These are phyloP conservation scores for Orbilia quercus DNA, from an alignment of 2,329 filamentous ascomycete genomes.

Conservation along the genomic window DNA sequence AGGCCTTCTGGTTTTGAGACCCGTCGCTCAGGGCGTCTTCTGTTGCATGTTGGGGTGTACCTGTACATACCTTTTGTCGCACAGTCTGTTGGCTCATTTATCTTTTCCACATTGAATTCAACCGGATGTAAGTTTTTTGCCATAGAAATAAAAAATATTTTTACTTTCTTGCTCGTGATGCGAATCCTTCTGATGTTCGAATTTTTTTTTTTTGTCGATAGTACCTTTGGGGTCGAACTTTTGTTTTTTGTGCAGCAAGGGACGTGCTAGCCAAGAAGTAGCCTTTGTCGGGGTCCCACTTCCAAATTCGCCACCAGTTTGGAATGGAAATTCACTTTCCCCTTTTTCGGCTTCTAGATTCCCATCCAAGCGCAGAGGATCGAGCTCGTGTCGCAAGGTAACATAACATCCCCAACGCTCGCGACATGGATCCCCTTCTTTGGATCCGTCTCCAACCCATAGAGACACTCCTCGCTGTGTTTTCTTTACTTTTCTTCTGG, in stretches of 20 bases:
- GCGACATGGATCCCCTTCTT: constrained; percentile 17
- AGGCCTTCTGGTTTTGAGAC: constrained; percentile 44
- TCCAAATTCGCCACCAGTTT: constrained; percentile 51
- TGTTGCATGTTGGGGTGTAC: constrained; percentile 22
- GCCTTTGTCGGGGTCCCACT: constrained; percentile 40
- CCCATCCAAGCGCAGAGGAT: constrained; percentile 44
- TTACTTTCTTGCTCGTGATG: constrained; percentile 11
- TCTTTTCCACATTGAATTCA: background rate
- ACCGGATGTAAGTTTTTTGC: constrained; percentile 2
- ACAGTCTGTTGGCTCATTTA: background rate
- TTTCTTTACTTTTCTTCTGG: constrained; percentile 11
- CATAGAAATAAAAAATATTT: no score
- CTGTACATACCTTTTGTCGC: constrained; percentile 16
- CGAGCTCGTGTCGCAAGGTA: constrained; percentile 29
- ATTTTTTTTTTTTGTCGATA: no score
- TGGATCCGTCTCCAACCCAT: constrained; percentile 1
- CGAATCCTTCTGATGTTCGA: background rate
- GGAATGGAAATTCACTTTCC: constrained; percentile 56
- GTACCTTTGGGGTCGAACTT: constrained; percentile 24
- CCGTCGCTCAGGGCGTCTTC: background rate
- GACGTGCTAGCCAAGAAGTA: constrained; percentile 27
- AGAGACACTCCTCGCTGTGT: background rate
- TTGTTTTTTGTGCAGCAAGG: constrained; percentile 33
- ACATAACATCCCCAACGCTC: background rate
- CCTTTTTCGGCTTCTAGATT: constrained; percentile 49